phyloP scores from a whole-genome alignment of 768 basidiomycete species.

The Pisolithus microcarpus region DNA sequence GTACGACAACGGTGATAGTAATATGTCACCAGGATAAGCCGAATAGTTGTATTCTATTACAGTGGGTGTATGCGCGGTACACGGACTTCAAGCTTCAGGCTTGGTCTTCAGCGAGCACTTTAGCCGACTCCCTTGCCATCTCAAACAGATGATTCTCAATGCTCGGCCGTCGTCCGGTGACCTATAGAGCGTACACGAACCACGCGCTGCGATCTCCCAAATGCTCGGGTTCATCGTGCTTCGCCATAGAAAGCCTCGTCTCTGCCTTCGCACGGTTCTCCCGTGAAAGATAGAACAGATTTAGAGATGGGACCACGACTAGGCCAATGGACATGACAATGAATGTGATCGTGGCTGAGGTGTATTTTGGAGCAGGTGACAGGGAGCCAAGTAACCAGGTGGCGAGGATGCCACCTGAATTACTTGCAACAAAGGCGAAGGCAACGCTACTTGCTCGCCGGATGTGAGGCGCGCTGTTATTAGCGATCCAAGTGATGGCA shows the following conservation, averaged over 20 bases:
- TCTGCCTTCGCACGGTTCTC: conserved; percentile 42
- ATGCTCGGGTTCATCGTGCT: conserved; percentile 31
- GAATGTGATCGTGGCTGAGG: conserved; percentile 35
- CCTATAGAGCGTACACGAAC: conserved; percentile 45
- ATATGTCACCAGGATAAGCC: too few species aligned
- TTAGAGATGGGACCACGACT: conserved; percentile 29
- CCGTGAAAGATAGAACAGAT: conserved; percentile 33
- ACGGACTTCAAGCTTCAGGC: too few species aligned
- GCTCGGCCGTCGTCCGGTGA: not conserved
- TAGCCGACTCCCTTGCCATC: too few species aligned
- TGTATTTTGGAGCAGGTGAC: conserved; percentile 44
- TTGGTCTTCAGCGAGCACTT: too few species aligned
- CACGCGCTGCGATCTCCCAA: conserved; percentile 49
- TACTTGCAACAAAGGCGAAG: conserved; percentile 50
- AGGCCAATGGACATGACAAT: conserved; percentile 34
- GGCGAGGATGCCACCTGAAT: conserved; percentile 52
- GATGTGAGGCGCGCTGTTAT: conserved; percentile 51
- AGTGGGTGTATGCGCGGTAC: too few species aligned
- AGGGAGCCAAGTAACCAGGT: conserved; percentile 53
- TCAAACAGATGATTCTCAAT: not conserved
- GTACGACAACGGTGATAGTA: too few species aligned
- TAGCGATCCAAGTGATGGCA: conserved; percentile 52
- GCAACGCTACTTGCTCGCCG: conserved; percentile 55
- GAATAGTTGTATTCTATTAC: too few species aligned
- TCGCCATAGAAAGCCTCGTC: conserved; percentile 25